Evolutionary conservation across 2,329 filamentous ascomycete genomes (phyloP).

Genomic region (Exophiala spinifera): DNA sequence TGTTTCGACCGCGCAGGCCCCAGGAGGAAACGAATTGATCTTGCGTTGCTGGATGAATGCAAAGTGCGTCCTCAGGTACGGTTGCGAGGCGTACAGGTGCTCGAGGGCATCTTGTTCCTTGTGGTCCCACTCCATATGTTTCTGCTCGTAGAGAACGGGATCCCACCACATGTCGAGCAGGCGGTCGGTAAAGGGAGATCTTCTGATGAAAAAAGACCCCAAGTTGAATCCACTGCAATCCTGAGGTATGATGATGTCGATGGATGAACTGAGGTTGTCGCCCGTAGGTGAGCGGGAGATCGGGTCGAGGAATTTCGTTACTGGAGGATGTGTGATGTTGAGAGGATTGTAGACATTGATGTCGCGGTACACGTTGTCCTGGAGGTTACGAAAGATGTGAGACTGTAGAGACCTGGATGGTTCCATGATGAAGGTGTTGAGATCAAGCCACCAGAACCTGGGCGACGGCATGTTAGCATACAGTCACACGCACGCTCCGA

Average conservation of each 20-base stretch:
- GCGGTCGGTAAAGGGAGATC: constrained; percentile 84
- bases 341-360: constrained; percentile 96
- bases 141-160: constrained; percentile 93
- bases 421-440: constrained; percentile 98
- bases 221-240: constrained; percentile 96
- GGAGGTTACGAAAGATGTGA: constrained; percentile 82
- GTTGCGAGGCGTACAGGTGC: constrained; percentile 84
- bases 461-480: constrained; percentile 10
- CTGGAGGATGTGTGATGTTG: constrained; percentile 83
- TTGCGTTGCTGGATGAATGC: constrained; percentile 87
- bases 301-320: constrained; percentile 70
- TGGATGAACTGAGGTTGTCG: constrained; percentile 71
- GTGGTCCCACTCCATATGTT: constrained; percentile 98
- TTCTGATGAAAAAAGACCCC: constrained; percentile 86
- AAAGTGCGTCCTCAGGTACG: constrained; percentile 85
- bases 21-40: constrained; percentile 90
- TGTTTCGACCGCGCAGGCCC: constrained; percentile 64
- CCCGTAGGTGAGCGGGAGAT: constrained; percentile 69
- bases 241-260: constrained; percentile 86
- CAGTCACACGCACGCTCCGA: not conserved
- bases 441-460: constrained; percentile 99
- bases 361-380: constrained; percentile 77
- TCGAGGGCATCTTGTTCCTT: constrained; percentile 97
- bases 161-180: constrained; percentile 98
- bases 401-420: constrained; percentile 82